phyloP scores from a whole-genome alignment of 2,329 filamentous ascomycete species.

The Capronia coronata region DNA sequence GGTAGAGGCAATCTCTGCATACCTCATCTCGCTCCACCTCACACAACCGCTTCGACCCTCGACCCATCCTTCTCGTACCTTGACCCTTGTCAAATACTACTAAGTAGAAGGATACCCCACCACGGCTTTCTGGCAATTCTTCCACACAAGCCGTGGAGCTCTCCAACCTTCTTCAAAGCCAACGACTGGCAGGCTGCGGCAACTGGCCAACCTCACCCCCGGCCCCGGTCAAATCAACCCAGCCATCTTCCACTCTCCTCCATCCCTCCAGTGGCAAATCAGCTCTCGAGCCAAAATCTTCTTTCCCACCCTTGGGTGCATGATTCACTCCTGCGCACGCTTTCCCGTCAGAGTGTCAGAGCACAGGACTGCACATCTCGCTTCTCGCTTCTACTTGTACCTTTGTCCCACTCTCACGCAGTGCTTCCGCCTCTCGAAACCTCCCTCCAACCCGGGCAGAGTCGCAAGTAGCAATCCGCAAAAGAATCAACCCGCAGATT shows the following conservation, averaged over 20 bases:
- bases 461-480: conserved; percentile 4
- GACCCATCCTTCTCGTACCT: no score
- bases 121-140: background rate
- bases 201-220: conserved; percentile 1
- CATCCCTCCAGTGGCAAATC: conserved; percentile 4
- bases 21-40: conserved; percentile 16
- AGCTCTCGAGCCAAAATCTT: conserved; percentile 7
- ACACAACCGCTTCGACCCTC: conserved; percentile 18
- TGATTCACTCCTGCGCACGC: conserved; percentile 8
- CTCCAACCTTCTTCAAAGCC: conserved; percentile 9
- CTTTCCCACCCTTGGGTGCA: conserved; percentile 6
- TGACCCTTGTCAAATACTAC: no score
- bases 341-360: conserved; percentile 7
- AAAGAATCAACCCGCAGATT: background rate
- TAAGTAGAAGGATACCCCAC: conserved; percentile 1
- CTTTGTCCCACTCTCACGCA: conserved; percentile 2
- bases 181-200: background rate
- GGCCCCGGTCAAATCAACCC: conserved; percentile 4
- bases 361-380: conserved; percentile 9
- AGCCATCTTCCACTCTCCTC: background rate
- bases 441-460: conserved; percentile 12
- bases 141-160: background rate
- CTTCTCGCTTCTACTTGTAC: conserved; percentile 10
- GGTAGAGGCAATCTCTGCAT: conserved; percentile 2
- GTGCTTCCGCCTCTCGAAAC: conserved; percentile 5